Percentiles rank a stretch among this genome's conserved stretches.
phyloP scores from a whole-genome alignment of 495 filamentous ascomycete genomes.

The Penicillium turbatum region DNA sequence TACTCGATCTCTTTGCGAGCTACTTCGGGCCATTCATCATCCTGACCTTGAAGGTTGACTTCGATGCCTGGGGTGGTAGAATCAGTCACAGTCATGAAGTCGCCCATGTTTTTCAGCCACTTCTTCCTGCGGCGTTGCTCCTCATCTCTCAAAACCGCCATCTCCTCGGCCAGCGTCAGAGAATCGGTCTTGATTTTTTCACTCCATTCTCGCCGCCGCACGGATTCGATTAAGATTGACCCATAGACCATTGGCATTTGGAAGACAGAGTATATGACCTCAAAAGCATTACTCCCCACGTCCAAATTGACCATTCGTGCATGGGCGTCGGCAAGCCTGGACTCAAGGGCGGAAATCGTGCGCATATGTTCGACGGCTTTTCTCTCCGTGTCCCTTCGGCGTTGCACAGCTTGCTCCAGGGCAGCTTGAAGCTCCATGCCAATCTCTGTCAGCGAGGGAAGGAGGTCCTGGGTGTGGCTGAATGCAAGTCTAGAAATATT shows the following conservation, averaged over 20 bases:
- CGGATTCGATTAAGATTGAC: constrained; percentile 76
- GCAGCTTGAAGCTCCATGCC: constrained; percentile 71
- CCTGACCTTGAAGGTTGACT: constrained; percentile 77
- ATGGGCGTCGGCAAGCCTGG: constrained; percentile 64
- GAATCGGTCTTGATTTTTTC: constrained; percentile 85
- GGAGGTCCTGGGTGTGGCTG: constrained; percentile 76
- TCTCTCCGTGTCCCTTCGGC: constrained; percentile 55
- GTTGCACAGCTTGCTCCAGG: constrained; percentile 60
- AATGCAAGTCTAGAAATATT: constrained; percentile 84
- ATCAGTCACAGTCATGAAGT: constrained; percentile 52
- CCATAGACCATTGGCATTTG: constrained; percentile 86
- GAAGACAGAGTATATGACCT: constrained; percentile 68
- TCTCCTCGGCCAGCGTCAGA: constrained; percentile 79
- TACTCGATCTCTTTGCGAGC: constrained; percentile 52
- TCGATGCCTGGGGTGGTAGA: constrained; percentile 73
- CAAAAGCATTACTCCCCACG: constrained; percentile 66
- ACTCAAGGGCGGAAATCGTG: constrained; percentile 71
- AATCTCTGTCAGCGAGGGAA: constrained; percentile 74
- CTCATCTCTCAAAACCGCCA: constrained; percentile 84
- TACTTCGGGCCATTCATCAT: constrained; percentile 68
- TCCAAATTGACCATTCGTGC: constrained; percentile 65
- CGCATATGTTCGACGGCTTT: constrained; percentile 69
- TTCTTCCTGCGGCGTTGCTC: constrained; percentile 82
- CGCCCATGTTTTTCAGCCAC: constrained; percentile 79
- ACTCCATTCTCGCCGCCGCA: constrained; percentile 82